A percentile compares a stretch with the other conserved stretches of the same genome.
Evolutionary conservation across 2,329 filamentous ascomycete genomes (phyloP).

Genomic region (Samsoniella hepiali): DNA sequence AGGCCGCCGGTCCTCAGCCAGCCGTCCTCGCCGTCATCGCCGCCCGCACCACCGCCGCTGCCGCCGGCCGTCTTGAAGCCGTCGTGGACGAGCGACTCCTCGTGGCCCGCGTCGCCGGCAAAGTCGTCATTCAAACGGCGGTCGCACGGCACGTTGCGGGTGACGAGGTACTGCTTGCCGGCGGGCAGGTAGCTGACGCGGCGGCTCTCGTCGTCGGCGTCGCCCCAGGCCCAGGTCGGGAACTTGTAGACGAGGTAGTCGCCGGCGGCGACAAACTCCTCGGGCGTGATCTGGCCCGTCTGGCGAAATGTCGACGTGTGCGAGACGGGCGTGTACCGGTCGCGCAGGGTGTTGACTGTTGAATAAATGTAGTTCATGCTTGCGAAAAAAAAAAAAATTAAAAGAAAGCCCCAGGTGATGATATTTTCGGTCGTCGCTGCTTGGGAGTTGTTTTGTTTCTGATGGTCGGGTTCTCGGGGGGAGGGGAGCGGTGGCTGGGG

Average conservation of each 20-base stretch:
- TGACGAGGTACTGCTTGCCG: constrained; percentile 93
- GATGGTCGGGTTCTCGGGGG: neutral
- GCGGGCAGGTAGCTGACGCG: constrained; percentile 77
- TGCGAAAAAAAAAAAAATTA: neutral
- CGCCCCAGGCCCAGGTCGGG: constrained; percentile 95
- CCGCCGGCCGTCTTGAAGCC: constrained; percentile 46
- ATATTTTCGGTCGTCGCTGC: neutral
- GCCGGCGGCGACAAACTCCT: constrained; percentile 92
- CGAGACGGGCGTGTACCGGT: constrained; percentile 83
- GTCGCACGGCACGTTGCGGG: constrained; percentile 90
- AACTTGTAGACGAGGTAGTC: constrained; percentile 99
- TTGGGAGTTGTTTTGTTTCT: neutral
- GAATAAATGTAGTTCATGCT: constrained; percentile 89
- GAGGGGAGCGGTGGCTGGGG: neutral
- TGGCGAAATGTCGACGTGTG: constrained; percentile 90
- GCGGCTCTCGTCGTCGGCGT: constrained; percentile 76
- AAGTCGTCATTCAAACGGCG: constrained; percentile 91
- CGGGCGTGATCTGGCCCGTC: constrained; percentile 93
- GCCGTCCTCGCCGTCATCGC: constrained; percentile 71
- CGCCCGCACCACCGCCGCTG: constrained; percentile 39
- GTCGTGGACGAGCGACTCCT: constrained; percentile 81
- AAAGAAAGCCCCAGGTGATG: neutral
- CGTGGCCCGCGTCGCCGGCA: constrained; percentile 79
- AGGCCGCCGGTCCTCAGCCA: constrained; percentile 87
- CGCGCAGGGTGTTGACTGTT: constrained; percentile 85